Base-by-base conservation (phyloP, 2,329 filamentous ascomycete species). In the Incumbomyces lentus region DNA sequence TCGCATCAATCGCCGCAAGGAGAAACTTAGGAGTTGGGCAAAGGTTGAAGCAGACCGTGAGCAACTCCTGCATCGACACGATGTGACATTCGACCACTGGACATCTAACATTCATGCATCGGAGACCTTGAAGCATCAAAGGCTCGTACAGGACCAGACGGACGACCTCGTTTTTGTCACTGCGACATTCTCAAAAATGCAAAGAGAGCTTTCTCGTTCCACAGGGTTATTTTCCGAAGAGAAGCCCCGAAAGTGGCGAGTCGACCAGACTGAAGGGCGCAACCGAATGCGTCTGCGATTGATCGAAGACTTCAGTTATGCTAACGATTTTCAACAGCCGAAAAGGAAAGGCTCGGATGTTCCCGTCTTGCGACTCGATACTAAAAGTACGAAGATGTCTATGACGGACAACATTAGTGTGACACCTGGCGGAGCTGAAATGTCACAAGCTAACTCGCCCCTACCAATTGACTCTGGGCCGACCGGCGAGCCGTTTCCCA, bases 61-160 rank as follows among this genome's bases (percentile, higher is more conserved):
- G 14, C 84, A 84, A 52, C 72, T 84, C 13, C 75, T 89, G 48
- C 73, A 83, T 45, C 81, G 81, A n/a, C 90, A 96, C 59, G 86
- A 95, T 58, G 80, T 85, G 54, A 84, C 86, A 1, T 90, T 92
- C 47, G 82, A 79, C 34, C 82, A 90, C 49, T 98, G 90, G 92
- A 84, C 90, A 70, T 87, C 89, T 57, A 96, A 95, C 58, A 95
- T 98, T 34, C 92, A 90, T 63, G 81, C 84, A 40, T 87, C 90
- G 0, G 92, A 98, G 62, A 83, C 92, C 54, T 78, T 90, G 60
- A 96, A 95, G 62, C 83, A 94, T 54, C 90, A 96, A 62, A 76
- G 92, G 51, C 75, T 86, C 13, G 68, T 88, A 45, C 92, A 98
- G 64, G 93, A 98, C 58, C 86, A 95, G 58, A 88, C 95, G 57